These are phyloP conservation scores for Lantana camara DNA, from an alignment of 257 asterid genomes.

Conservation along the genomic window DNA sequence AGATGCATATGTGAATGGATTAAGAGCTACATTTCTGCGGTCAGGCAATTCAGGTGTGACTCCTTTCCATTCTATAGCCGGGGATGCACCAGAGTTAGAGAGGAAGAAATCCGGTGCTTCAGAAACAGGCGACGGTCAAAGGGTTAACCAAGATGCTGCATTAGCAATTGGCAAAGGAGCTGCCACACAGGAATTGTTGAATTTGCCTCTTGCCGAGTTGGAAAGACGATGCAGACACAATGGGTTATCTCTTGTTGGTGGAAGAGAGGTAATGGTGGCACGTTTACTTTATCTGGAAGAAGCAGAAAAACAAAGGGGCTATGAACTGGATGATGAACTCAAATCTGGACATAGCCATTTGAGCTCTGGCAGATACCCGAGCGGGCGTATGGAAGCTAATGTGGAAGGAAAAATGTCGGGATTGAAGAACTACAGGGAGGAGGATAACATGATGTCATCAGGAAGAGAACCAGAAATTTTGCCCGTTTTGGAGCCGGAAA, in stretches of 20 bases:
- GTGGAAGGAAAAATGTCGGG: slow-evolving; percentile 38
- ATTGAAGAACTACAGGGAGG: slow-evolving; percentile 47
- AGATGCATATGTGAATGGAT: slow-evolving; percentile 71
- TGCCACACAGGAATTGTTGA: slow-evolving; percentile 67
- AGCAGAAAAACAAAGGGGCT: slow-evolving; percentile 70
- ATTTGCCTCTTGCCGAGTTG: slow-evolving; percentile 64
- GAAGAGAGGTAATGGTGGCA: slow-evolving; percentile 78
- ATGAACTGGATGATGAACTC: slow-evolving; percentile 58
- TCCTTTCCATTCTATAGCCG: slow-evolving; percentile 71
- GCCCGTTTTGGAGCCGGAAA: slow-evolving; percentile 35
- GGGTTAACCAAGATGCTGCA: slow-evolving; percentile 62
- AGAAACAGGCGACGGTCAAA: slow-evolving; percentile 42
- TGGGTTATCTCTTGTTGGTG: slow-evolving; percentile 76
- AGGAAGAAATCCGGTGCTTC: slow-evolving; percentile 43
- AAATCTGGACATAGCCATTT: slow-evolving; percentile 49
- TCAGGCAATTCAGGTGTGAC: slow-evolving; percentile 67
- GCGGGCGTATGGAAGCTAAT: slow-evolving; percentile 44
- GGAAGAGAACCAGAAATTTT: slow-evolving; percentile 38
- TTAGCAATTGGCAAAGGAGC: slow-evolving; percentile 79
- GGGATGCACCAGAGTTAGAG: slow-evolving; percentile 70
- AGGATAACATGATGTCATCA: slow-evolving; percentile 41
- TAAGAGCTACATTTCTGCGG: slow-evolving; percentile 76
- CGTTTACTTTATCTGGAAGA: slow-evolving; percentile 78
- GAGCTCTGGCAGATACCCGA: slow-evolving; percentile 44
- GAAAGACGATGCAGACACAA: slow-evolving; percentile 80